Evolutionary conservation across 768 basidiomycete genomes (phyloP), one percentile per base, ranked within the genome.

Genomic region (Paxillus involutus): DNA sequence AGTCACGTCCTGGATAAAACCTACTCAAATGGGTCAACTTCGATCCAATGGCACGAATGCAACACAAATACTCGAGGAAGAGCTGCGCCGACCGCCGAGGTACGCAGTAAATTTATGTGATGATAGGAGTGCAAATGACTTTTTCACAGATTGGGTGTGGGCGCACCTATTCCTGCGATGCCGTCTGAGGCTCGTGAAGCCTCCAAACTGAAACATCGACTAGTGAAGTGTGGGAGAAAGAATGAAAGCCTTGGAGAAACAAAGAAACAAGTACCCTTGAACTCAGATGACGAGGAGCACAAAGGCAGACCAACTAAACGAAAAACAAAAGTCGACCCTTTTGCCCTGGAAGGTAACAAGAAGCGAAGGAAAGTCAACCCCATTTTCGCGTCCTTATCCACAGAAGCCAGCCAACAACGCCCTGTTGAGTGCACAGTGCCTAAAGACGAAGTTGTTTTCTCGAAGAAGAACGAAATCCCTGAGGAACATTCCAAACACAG

Each of bases 1-100:
- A 61, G 82, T 89, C 42, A 78, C 86, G 19, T 88, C 90, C 51
- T 92, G 90, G 90, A 76, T 92, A 60, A 82, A 83, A 59, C 80
- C 86, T 32, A 71, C 75, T 37, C 61, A 66, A n/a, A 74, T 72
- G 51, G 64, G 76, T 42, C 64, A 75, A 26, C 71, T 64, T 53
- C 71, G 64, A 57, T 70, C 73, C 19, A 47, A 51, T 35, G 36
- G 44, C 17, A 21, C 39, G 17, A 71, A 78, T 52, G 55, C 77
- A 24, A 77, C 81, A 51, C 78, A 76, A 49, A 82, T 88, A 65
- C 72, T 91, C 11, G 79, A 83, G 54, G 85, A 88, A 58, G 77
- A 85, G 60, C 75, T 88, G 75, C 82, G 82, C 41, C 78, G 81
- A 29, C 90, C 90, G 13, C 77, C 87, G 48, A 82, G 90, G 90